A percentile compares a stretch with the other conserved stretches of the same genome.
Evolutionary conservation across 805 yeast species (phyloP).

Genomic region (Metschnikowia borealis): DNA sequence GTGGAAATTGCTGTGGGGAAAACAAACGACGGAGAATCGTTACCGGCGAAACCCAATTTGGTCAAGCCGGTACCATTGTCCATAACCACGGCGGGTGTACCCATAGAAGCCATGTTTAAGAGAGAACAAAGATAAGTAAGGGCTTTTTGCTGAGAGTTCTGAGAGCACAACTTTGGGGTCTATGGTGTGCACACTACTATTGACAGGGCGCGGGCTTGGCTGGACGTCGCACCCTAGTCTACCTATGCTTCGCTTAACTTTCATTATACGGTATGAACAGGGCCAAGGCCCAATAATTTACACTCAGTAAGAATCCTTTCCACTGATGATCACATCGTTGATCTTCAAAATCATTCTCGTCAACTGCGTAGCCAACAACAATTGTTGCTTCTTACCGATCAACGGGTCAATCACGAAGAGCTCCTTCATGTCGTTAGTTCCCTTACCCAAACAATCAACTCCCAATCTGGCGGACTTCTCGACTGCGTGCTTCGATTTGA

Average conservation of each 20-base stretch:
- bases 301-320: conserved; percentile 63
- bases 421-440: conserved; percentile 89
- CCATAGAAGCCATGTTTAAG: conserved; percentile 34
- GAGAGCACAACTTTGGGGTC: not conserved
- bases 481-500: conserved; percentile 80
- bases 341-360: conserved; percentile 97
- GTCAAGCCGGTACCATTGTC: conserved; percentile 98
- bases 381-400: conserved; percentile 95
- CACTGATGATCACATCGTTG: conserved; percentile 91
- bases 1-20: conserved; percentile 97
- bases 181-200: conserved; percentile 8
- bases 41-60: conserved; percentile 97
- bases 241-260: not conserved
- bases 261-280: conserved; percentile 4
- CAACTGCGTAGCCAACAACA: conserved; percentile 91
- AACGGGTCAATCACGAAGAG: conserved; percentile 94
- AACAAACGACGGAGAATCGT: conserved; percentile 94
- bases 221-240: not conserved
- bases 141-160: not conserved
- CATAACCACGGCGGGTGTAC: conserved; percentile 94
- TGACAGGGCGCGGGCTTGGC: not conserved
- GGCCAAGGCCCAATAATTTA: conserved; percentile 3
- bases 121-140: conserved; percentile 2
- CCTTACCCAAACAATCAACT: conserved; percentile 88
- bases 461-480: conserved; percentile 73